Base-by-base conservation (phyloP, 2,329 filamentous ascomycete genomes). In the Aschersonia sp. region DNA sequence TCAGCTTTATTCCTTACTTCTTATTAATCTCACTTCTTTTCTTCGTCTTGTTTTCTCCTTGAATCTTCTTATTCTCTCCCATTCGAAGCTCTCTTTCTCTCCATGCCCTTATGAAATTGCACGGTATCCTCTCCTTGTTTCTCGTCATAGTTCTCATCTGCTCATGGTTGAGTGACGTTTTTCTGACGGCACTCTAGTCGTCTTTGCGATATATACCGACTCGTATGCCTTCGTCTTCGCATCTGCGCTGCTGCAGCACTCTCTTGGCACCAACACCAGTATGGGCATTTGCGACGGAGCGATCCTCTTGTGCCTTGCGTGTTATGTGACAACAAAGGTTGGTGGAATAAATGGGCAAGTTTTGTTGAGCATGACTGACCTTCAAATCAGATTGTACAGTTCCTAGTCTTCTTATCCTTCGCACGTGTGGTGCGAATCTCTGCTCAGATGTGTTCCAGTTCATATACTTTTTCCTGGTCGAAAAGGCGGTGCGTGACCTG, bases 401-500 rank as follows among this genome's bases (percentile, higher is more conserved):
- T 20, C 20, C 20, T 2, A 20, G 20, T 20, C 20, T 20, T 20
- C 20, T 20, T 20, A 20, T 20, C 20, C 20, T 20, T 20, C 20
- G 20, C 20, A 20, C 20, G 20, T 20, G 20, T 9, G 35, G 9
- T 3, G 40, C 45, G 41, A 31, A 47, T 29, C 6, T 5, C 35
- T 41, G 20, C 29, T 20, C 20, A 20, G 20, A 20, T 20, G 20
- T 20, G 20, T 20, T 20, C 6, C 44, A 73, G 64, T 61, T 81
- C 29, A 77, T 82, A n/a, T 83, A 82, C 55, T 66, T 78, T 30
- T 83, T 82, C 56, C 64, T 83, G 2, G 77, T 80, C 1, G 80
- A 83, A 58, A 79, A 78, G 61, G 77, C 74, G 43, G 76, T 78
- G 30, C 30, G 49, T 48, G 20, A 20, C n/a, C n/a, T n/a, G n/a